Base-by-base conservation (phyloP, 352 stramenopile species). In the Phytophthora capsici region DNA sequence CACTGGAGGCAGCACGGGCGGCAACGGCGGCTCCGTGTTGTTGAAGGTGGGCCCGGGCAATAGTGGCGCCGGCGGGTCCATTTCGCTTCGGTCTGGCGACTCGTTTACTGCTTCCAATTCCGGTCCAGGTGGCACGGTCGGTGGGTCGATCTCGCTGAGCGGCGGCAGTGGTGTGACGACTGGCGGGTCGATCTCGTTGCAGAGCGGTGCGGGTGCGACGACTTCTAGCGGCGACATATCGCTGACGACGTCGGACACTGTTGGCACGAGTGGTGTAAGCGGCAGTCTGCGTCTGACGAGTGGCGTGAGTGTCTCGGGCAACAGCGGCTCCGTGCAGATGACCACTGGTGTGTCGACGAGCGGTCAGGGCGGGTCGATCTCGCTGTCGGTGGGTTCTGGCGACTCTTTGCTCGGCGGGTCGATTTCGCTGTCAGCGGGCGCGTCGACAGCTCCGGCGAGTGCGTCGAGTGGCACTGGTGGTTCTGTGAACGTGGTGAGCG, bases 1-100 rank as follows among this genome's bases (percentile, higher is more conserved):
- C 46, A 45, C 55, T 56, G 44, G 44, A 25, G 40, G 37, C 40
- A 53, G 40, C 22, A 66, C 63, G 0, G 63, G 63, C 22, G 62
- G 54, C 54, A 71, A 66, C 49, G 63, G 47, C 50, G 63, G 63
- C 14, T 71, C 55, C 7, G 63, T 71, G 63, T 5, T 66, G 28
- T 0, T 71, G 55, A 51, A 34, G 2, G 63, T 71, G n/a, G 54
- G 57, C 40, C 47, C 47, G 4, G 57, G 57, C 19, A 57, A 17
- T 20, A 65, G 57, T 47, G 57, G 57, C 22, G 47, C 50, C 34
- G 52, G 65, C 8, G 62, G 69, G 7, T 66, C 52, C 36, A 58
- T 57, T 19, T 59, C 38, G 17, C 36, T 71, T 49, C 30, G 49
- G 16, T 60, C 58, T 32, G 58, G 57, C 30, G 57, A 58, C 26